Percentiles rank a stretch among this genome's conserved stretches.
These are phyloP conservation scores for Pythium coloratum DNA, from an alignment of 352 stramenopile species.

Conservation along the genomic window DNA sequence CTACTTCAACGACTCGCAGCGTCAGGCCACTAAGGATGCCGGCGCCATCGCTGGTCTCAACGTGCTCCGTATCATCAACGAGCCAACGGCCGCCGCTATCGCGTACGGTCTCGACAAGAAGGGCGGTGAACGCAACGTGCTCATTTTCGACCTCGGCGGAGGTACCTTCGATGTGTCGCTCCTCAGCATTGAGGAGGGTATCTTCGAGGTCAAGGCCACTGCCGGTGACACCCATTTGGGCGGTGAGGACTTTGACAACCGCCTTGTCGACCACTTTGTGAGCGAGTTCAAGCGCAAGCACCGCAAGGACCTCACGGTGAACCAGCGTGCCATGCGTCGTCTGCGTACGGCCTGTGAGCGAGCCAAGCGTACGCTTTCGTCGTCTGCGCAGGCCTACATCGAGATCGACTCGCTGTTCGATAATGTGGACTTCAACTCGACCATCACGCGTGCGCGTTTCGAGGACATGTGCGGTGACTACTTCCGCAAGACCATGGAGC, in stretches of 20 bases:
- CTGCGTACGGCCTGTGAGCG: conserved; percentile 93
- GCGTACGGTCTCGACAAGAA: no score
- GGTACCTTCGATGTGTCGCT: conserved; percentile 81
- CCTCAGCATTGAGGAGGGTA: conserved; percentile 94
- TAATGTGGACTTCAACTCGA: conserved; percentile 92
- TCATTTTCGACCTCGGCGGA: conserved; percentile 90
- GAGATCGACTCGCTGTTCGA: conserved; percentile 95
- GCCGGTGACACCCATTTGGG: conserved; percentile 80
- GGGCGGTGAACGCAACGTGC: conserved; percentile 65
- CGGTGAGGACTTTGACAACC: no score
- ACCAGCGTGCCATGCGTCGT: conserved; percentile 89
- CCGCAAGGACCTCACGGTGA: conserved; percentile 85
- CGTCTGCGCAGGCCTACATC: conserved; percentile 91
- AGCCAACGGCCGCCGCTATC: no score
- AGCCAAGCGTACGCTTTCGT: conserved; percentile 93
- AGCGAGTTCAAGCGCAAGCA: conserved; percentile 92
- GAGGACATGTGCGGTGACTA: no score
- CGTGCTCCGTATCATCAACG: no score
- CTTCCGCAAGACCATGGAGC: no score
- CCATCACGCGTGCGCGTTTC: conserved; percentile 72
- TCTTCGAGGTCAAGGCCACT: conserved; percentile 96
- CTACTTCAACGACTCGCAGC: no score
- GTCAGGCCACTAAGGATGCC: no score
- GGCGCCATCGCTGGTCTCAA: no score
- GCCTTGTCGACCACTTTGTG: conserved; percentile 87